Percentiles rank a stretch among this genome's conserved stretches.
Evolutionary conservation across 257 asterid species (phyloP).

Genomic region (Solanum arcanum): DNA sequence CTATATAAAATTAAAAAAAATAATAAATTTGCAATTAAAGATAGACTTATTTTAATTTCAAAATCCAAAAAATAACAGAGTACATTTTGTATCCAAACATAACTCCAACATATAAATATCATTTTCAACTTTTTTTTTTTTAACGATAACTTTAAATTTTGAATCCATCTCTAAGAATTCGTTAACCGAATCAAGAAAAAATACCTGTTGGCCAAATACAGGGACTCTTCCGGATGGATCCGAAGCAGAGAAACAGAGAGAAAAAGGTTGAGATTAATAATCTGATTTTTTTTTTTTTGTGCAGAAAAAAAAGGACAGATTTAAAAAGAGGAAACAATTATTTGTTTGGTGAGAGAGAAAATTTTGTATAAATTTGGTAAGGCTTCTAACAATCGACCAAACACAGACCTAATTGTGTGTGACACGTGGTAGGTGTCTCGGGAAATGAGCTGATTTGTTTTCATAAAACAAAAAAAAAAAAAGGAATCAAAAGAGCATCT

Average conservation of each 20-base stretch:
- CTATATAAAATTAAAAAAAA: too few relatives aligned
- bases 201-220: not conserved
- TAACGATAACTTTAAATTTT: not conserved
- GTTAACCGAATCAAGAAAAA: not conserved
- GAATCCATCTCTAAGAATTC: fast-evolving
- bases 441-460: not conserved
- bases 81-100: not conserved
- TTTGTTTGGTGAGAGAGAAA: not conserved
- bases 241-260: not conserved
- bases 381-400: not conserved
- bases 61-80: not conserved
- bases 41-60: too few relatives aligned
- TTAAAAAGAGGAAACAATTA: not conserved
- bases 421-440: not conserved
- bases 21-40: too few relatives aligned
- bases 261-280: not conserved
- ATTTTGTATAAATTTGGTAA: not conserved
- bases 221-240: not conserved
- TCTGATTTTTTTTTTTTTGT: not conserved
- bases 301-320: not conserved
- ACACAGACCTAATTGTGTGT: not conserved
- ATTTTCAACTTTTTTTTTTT: not conserved
- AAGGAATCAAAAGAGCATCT: not conserved
- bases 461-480: not conserved
- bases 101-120: not conserved